Percentiles rank a stretch among this genome's conserved stretches.
phyloP scores from a whole-genome alignment of 768 basidiomycete species.

The Lactifluus hygrophoroides region DNA sequence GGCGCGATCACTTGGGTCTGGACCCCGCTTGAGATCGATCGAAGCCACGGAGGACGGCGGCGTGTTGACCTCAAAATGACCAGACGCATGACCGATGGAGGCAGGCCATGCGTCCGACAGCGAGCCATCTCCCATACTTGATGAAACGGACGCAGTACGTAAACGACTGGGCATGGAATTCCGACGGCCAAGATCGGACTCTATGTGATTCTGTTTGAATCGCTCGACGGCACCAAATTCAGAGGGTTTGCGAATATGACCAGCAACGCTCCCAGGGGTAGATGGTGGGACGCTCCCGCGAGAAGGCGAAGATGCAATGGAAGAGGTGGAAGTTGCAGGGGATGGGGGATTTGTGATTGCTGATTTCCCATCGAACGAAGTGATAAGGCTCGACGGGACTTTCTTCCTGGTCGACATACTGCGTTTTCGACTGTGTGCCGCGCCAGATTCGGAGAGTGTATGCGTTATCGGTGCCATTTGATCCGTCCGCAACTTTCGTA shows the following conservation, averaged over 20 bases:
- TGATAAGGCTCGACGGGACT: constrained; percentile 74
- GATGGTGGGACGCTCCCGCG: constrained; percentile 63
- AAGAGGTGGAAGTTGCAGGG: constrained; percentile 85
- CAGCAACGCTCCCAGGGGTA: constrained; percentile 53
- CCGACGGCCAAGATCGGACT: constrained; percentile 60
- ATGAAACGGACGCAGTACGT: constrained; percentile 76
- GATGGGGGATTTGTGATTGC: constrained; percentile 76
- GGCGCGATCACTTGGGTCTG: constrained; percentile 76
- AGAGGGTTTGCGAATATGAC: constrained; percentile 78
- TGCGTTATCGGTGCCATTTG: constrained; percentile 74
- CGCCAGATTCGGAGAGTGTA: constrained; percentile 55
- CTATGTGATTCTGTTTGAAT: constrained; percentile 77
- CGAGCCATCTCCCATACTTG: constrained; percentile 68
- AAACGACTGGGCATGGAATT: constrained; percentile 81
- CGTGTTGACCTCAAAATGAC: constrained; percentile 50
- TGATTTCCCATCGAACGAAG: constrained; percentile 50
- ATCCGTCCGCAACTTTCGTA: constrained; percentile 90
- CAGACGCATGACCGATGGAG: constrained; percentile 42
- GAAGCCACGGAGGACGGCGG: constrained; percentile 83
- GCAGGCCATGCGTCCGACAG: constrained; percentile 68
- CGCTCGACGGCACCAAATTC: constrained; percentile 83
- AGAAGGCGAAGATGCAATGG: constrained; percentile 83
- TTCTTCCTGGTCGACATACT: constrained; percentile 73
- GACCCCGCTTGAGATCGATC: constrained; percentile 66
- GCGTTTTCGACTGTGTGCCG: constrained; percentile 55